Base-by-base conservation (phyloP, 176 grass and related monocot species). In the Zoysia pacifica region DNA sequence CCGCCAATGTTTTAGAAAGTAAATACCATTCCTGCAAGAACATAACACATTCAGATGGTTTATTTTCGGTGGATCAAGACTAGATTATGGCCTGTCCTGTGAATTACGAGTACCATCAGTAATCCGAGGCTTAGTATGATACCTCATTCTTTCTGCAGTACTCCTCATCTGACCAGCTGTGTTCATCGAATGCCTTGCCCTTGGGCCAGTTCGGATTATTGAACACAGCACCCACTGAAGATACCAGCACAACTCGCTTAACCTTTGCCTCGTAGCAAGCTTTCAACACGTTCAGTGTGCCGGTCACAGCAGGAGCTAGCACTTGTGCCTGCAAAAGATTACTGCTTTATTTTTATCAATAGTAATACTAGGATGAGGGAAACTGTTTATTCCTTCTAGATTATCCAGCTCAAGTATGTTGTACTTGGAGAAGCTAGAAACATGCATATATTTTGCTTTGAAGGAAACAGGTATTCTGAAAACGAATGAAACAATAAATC, bases 121-220 rank as follows among this genome's bases (percentile, higher is more conserved):
- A n/a, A 36, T 39, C 49, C 41, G 38, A 18, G 3, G 6, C 28
- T 18, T 2, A 55, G 53, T 58, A 19, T 19, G 58, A 61, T 62
- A 97, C 89, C 87, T 93, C 63, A 77, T 67, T 90, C 70, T 83
- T 94, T 82, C 85, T 91, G 76, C 91, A 94, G 52, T 72, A 19
- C 0, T 84, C 87, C 80, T 91, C 86, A 38, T 97, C 89, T 10
- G 91, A 94, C 89, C 87, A 97, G 50, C 87, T 80, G 2, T 83
- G 71, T 84, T 97, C 94, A 82, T 91, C 83, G 37, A 91, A 81
- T 37, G 75, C 42, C 67, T 88, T 93, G 20, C 53, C 89, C 49
- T 77, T 79, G 5, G 84, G 94, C 91, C 84, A 97, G 62, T 75
- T 82, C 66, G 94, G 91, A 67, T 88, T 90, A 62, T 9, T 43